These are phyloP conservation scores for Closterium sp. DNA, from an alignment of 139 green algal species.

Conservation along the genomic window DNA sequence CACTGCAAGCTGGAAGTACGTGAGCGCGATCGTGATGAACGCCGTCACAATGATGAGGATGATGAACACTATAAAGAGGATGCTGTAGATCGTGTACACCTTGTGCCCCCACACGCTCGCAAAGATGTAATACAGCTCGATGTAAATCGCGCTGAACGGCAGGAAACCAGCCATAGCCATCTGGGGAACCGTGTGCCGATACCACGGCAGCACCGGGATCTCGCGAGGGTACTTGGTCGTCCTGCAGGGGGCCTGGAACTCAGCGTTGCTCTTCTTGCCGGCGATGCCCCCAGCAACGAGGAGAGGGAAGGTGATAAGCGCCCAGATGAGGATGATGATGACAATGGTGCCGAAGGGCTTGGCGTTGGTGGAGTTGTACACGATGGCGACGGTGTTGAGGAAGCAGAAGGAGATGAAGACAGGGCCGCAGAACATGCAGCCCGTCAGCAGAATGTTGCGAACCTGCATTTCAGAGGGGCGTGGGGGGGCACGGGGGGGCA, in stretches of 20 bases:
- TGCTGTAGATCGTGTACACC: constrained; percentile 71
- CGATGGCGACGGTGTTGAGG: constrained; percentile 75
- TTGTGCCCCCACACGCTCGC: constrained; percentile 73
- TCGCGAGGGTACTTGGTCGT: constrained; percentile 68
- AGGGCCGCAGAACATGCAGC: constrained; percentile 73
- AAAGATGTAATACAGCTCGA: constrained; percentile 78
- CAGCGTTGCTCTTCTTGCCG: constrained; percentile 55
- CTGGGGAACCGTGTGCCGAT: constrained; percentile 57
- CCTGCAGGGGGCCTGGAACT: constrained; percentile 54
- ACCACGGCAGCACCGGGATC: constrained; percentile 65
- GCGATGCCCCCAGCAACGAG: constrained; percentile 57
- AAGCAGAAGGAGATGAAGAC: constrained; percentile 75
- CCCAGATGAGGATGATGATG: constrained; percentile 82
- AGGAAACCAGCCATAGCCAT: constrained; percentile 71
- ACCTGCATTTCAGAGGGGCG: constrained; percentile 22
- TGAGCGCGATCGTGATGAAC: constrained; percentile 67
- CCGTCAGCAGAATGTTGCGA: constrained; percentile 71
- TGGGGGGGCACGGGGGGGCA: background rate
- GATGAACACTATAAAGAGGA: constrained; percentile 71
- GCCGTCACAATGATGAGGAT: constrained; percentile 67
- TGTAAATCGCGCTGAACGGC: constrained; percentile 75
- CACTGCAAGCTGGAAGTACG: constrained; percentile 68
- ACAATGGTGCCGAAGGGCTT: constrained; percentile 84
- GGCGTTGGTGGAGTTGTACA: constrained; percentile 71
- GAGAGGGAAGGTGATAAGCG: constrained; percentile 65